Base-by-base conservation (phyloP, 345 rosid species). In the Gossypium mustelinum region DNA sequence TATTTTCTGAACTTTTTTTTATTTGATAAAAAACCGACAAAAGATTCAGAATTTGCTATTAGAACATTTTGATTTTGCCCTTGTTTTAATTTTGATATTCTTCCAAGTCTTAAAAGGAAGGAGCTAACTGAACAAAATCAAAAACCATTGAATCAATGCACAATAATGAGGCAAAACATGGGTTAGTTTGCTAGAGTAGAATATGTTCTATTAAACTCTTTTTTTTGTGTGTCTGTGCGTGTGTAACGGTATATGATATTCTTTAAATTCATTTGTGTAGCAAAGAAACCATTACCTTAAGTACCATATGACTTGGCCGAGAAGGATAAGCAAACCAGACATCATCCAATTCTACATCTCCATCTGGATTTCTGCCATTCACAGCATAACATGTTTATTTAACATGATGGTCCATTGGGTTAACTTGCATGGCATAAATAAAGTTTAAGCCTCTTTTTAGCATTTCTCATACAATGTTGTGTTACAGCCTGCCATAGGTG, bases 251-350 rank as follows among this genome's bases (percentile, higher is more conserved):
- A 34, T 54, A 0, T 51, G 55, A 51, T 5, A 20, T 44, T 14
- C 41, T 4, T 50, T 10, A 11, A 39, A 41, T 57, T 39, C 11
- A 58, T 51, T 73, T n/a, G 11, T 47, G 54, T 45, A 45, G 8
- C n/a, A 65, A 4, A 44, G 5, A n/a, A 24, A 43, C 3, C 57
- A 69, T 82, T 81, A 94, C 98, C 97, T 90, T 89, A 59, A 94
- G 95, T 64, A 92, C 88, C 95, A 87, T 86, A 81, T 91, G 91
- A 84, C 87, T 88, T 14, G 97, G 97, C 34, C 97, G 98, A 72
- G 97, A 94, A 65, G 97, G 98, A 86, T 94, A 94, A n/a, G 98
- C 91, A 79, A 94, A 94, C 97, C 97, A 92, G 25, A 92, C 95
- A 64, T 94, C 97, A 77, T 92, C 82, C 70, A 94, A 59, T 79